Conservation (phyloP, 805 yeast species). For the Ogataea allantospora region DNA sequence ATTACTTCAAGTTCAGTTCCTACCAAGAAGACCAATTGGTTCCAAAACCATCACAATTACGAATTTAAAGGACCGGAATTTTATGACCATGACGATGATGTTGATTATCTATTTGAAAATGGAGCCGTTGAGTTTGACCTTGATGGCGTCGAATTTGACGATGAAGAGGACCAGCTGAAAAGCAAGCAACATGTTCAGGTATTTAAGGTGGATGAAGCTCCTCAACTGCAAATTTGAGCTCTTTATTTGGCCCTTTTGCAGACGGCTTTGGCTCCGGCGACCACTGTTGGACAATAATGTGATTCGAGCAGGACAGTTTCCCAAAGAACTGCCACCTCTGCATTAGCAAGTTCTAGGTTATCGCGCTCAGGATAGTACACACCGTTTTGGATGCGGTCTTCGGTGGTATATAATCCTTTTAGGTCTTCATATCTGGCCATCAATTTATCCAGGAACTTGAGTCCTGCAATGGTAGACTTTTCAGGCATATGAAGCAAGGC, state of each 20-base stretch:
- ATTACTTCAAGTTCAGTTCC: slow-evolving; percentile 39
- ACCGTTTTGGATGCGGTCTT: slow-evolving; percentile 85
- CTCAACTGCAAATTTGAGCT: not conserved
- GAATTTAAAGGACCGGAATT: slow-evolving; percentile 6
- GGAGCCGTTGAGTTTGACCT: slow-evolving; percentile 8
- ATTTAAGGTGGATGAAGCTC: slow-evolving; percentile 4
- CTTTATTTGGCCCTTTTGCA: slow-evolving; percentile 34
- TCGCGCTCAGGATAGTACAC: slow-evolving; percentile 61
- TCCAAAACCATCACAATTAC: slow-evolving; percentile 17
- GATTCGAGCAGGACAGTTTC: slow-evolving; percentile 74
- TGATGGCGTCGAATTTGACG: slow-evolving; percentile 1
- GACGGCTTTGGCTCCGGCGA: slow-evolving; percentile 55
- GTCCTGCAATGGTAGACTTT: slow-evolving; percentile 73
- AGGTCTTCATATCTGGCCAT: slow-evolving; percentile 68
- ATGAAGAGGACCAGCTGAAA: slow-evolving; percentile 1
- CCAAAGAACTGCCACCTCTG: slow-evolving; percentile 90
- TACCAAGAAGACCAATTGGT: slow-evolving; percentile 34
- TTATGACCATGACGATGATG: slow-evolving; percentile 14
- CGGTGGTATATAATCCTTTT: slow-evolving; percentile 78
- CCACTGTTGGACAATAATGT: slow-evolving; percentile 83
- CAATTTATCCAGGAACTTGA: slow-evolving; percentile 77
- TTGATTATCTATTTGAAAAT: slow-evolving; percentile 21
- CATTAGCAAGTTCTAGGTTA: slow-evolving; percentile 72
- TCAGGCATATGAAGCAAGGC: slow-evolving; percentile 78
- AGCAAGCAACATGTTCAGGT: slow-evolving; percentile 7